Conservation (phyloP, 1,139 yeast genomes). For the Schizosaccharomyces versatilis region DNA sequence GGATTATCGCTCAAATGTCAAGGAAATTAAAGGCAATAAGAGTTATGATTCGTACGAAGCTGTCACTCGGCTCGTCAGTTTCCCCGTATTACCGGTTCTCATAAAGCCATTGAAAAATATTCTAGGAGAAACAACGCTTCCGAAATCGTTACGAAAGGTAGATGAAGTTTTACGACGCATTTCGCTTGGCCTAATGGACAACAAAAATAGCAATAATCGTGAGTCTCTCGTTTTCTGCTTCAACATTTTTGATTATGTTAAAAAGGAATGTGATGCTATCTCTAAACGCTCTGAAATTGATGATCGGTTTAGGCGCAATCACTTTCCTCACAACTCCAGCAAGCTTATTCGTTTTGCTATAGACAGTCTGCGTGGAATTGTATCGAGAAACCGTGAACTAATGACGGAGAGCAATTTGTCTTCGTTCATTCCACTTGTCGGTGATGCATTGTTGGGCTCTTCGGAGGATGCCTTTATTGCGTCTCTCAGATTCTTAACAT, state of each 20-base stretch:
- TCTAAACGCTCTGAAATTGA: slow-evolving; percentile 4
- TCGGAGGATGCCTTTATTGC: slow-evolving; percentile 59
- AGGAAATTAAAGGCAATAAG: slow-evolving; percentile 74
- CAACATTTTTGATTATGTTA: slow-evolving; percentile 31
- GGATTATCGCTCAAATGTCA: slow-evolving; percentile 67
- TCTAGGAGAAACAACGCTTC: slow-evolving; percentile 41
- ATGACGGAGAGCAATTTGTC: slow-evolving; percentile 37
- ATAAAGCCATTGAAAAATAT: slow-evolving; percentile 45
- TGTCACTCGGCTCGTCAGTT: slow-evolving; percentile 40
- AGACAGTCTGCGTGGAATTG: slow-evolving; percentile 52
- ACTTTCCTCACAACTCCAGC: slow-evolving; percentile 8
- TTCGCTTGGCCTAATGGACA: slow-evolving; percentile 55
- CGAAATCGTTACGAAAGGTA: slow-evolving; percentile 49
- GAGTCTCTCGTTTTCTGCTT: slow-evolving; percentile 51
- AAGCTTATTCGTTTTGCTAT: slow-evolving; percentile 35
- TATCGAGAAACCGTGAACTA: slow-evolving; percentile 37
- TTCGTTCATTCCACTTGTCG: slow-evolving; percentile 57
- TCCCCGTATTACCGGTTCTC: slow-evolving; percentile 36
- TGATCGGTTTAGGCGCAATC: slow-evolving; percentile 5
- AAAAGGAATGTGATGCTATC: background rate
- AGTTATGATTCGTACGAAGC: slow-evolving; percentile 76
- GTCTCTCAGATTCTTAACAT: slow-evolving; percentile 35
- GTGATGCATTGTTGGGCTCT: slow-evolving; percentile 35
- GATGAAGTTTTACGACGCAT: slow-evolving; percentile 61
- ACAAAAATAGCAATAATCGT: slow-evolving; percentile 35